These are phyloP conservation scores for Ganoderma resinaceum DNA, from an alignment of 1,284 basidiomycete genomes.

Conservation along the genomic window DNA sequence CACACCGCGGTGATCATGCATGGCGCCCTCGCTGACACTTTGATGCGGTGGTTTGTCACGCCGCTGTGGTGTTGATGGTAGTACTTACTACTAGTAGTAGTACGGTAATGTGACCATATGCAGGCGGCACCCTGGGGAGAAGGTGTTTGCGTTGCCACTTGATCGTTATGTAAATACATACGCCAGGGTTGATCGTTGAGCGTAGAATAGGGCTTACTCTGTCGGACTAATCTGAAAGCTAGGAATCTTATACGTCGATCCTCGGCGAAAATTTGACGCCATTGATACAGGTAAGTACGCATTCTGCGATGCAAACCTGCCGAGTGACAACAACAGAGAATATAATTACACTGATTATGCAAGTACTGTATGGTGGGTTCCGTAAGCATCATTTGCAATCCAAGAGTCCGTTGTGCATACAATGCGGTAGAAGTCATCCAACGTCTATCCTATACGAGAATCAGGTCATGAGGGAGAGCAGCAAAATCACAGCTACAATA, in stretches of 20 bases:
- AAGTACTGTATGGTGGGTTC: neutral
- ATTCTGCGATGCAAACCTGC: neutral
- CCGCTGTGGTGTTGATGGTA: neutral
- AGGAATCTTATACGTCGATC: neutral
- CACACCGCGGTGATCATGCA: neutral
- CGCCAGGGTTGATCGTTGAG: neutral
- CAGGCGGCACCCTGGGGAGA: neutral
- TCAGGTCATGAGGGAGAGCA: neutral
- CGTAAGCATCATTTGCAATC: neutral
- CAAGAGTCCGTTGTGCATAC: neutral
- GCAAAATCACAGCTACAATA: constrained; percentile 1
- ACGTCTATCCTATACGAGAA: neutral
- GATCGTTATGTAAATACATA: neutral
- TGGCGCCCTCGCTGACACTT: neutral
- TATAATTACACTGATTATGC: neutral
- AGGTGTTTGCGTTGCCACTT: neutral
- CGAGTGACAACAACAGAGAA: neutral
- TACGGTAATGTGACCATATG: neutral
- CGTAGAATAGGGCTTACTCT: no score
- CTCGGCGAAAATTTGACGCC: neutral
- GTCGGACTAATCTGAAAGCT: neutral
- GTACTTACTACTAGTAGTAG: neutral
- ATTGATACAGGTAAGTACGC: neutral
- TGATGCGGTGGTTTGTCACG: neutral
- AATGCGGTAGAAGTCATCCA: neutral